Conservation (phyloP, 192 early-diverging fungal species). For the Linnemannia schmuckeri region DNA sequence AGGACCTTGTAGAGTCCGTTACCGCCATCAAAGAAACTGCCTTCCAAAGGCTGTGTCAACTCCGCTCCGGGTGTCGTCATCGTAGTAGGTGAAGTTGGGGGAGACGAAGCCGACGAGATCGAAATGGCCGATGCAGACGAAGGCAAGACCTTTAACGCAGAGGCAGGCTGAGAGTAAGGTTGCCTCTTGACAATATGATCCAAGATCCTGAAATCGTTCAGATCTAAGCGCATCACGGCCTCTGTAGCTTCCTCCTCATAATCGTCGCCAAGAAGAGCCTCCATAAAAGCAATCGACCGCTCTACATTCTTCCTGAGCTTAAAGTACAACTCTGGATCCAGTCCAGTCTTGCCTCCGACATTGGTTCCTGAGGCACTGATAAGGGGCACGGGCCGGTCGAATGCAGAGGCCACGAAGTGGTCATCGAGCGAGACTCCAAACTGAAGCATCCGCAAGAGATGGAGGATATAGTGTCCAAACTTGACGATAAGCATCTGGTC, state of each 20-base stretch:
- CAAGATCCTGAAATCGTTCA: conserved; percentile 41
- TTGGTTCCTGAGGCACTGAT: conserved; percentile 13
- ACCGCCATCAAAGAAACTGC: conserved; percentile 18
- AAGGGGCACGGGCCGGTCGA: conserved; percentile 26
- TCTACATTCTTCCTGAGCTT: conserved; percentile 37
- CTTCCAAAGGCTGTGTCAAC: background rate
- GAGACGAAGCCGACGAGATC: background rate
- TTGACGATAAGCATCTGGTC: conserved; percentile 40
- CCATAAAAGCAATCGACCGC: conserved; percentile 45
- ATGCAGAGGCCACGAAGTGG: conserved; percentile 38
- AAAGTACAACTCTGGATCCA: conserved; percentile 30
- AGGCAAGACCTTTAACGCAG: background rate
- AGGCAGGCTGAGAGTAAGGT: conserved; percentile 19
- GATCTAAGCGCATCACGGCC: conserved; percentile 9
- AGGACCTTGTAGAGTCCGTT: conserved; percentile 25
- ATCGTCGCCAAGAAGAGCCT: conserved; percentile 34
- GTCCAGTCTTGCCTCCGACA: conserved; percentile 7
- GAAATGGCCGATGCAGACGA: background rate
- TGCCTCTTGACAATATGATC: conserved; percentile 35
- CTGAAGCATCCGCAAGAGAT: conserved; percentile 43
- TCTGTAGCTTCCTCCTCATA: conserved; percentile 36
- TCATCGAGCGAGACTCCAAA: conserved; percentile 37
- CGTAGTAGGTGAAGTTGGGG: background rate
- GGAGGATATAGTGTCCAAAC: conserved; percentile 45
- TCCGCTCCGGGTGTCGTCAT: background rate